phyloP scores from a whole-genome alignment of 1,139 yeast genomes.

The Chernovozyma sophiae-reginae region DNA sequence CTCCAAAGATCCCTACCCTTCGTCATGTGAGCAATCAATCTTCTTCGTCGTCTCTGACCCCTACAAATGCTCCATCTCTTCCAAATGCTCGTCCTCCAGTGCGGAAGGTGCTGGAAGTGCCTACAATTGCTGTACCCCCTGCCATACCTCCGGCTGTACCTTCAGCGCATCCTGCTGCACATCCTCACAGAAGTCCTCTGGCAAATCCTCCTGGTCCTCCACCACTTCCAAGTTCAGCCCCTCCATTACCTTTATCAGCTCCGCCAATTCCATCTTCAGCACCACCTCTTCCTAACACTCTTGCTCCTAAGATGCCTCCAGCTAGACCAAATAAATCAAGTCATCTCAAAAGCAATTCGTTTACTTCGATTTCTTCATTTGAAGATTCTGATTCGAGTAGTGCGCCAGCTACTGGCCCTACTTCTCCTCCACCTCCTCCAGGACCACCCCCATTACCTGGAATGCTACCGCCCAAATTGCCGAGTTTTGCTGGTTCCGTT shows the following conservation, averaged over 20 bases:
- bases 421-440: conserved; percentile 15
- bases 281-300: conserved; percentile 23
- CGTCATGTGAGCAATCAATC: conserved; percentile 2
- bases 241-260: conserved; percentile 15
- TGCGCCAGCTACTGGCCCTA: conserved; percentile 9
- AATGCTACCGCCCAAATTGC: conserved; percentile 10
- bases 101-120: neutral
- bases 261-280: conserved; percentile 15
- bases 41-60: conserved; percentile 14
- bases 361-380: conserved; percentile 17
- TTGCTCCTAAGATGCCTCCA: conserved; percentile 32
- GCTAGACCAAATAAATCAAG: conserved; percentile 28
- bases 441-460: conserved; percentile 11
- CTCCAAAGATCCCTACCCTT: conserved; percentile 30
- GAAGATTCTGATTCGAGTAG: conserved; percentile 8
- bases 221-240: conserved; percentile 9
- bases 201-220: conserved; percentile 5
- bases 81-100: conserved; percentile 17
- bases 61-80: conserved; percentile 17
- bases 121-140: neutral
- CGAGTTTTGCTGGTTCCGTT: neutral
- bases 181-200: conserved; percentile 12
- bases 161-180: conserved; percentile 18
- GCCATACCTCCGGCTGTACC: conserved; percentile 16
- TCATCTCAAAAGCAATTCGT: conserved; percentile 21